phyloP scores from a whole-genome alignment of 805 yeast genomes.

The Cyberlindnera mycetangii region DNA sequence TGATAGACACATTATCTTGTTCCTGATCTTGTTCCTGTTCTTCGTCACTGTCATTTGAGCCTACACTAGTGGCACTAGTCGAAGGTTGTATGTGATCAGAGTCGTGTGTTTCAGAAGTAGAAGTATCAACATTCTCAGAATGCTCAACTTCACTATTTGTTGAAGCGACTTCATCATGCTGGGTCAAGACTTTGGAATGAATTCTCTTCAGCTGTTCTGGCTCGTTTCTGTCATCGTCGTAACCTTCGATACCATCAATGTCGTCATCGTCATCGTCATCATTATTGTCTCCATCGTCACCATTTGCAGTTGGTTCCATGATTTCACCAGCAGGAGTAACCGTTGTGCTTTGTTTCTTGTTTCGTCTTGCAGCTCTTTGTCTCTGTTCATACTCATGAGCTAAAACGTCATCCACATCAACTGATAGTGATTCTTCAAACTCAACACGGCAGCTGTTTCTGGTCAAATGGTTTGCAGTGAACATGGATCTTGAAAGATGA shows the following conservation, averaged over 20 bases:
- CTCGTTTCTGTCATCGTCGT: conserved; percentile 26
- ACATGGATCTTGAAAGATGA: conserved; percentile 86
- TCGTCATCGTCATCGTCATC: conserved; percentile 42
- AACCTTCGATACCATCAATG: conserved; percentile 46
- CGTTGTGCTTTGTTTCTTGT: conserved; percentile 12
- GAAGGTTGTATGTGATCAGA: conserved; percentile 13
- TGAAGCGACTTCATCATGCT: conserved; percentile 20
- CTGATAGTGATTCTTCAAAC: conserved; percentile 53
- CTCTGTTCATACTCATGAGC: conserved; percentile 29
- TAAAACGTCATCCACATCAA: conserved; percentile 44
- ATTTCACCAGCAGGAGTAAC: conserved; percentile 16
- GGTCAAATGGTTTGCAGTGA: conserved; percentile 59
- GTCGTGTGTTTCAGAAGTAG: conserved; percentile 7
- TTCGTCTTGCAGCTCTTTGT: conserved; percentile 20
- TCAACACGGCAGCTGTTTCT: conserved; percentile 74
- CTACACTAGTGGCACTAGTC: conserved; percentile 15
- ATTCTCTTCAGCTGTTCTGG: conserved; percentile 23
- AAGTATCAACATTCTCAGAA: conserved; percentile 10
- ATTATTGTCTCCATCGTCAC: conserved; percentile 19
- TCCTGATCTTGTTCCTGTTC: conserved; percentile 11
- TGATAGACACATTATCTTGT: conserved; percentile 14
- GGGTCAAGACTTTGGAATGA: conserved; percentile 26
- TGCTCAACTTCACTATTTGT: conserved; percentile 18
- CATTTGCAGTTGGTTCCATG: conserved; percentile 7
- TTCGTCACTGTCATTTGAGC: conserved; percentile 16